phyloP scores from a whole-genome alignment of 2,329 filamentous ascomycete genomes.

The Hysterium pulicare region DNA sequence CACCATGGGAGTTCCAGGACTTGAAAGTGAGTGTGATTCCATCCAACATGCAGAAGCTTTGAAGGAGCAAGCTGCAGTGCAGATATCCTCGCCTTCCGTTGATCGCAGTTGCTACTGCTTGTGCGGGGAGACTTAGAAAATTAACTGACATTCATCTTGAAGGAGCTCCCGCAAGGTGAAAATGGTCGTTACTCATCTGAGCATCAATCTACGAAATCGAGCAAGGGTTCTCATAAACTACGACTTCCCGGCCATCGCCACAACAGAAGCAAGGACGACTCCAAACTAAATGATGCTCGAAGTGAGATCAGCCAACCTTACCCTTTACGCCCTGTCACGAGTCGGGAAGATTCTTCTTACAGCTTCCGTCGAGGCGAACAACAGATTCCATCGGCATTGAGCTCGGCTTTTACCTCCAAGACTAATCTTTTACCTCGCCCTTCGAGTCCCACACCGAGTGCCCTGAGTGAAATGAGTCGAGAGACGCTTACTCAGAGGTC shows the following conservation, averaged over 20 bases:
- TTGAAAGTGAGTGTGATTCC: constrained; percentile 57
- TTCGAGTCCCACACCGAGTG: constrained; percentile 78
- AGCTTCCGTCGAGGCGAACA: constrained; percentile 48
- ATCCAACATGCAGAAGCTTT: background rate
- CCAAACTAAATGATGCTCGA: constrained; percentile 31
- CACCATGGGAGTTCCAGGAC: constrained; percentile 95
- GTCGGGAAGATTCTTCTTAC: constrained; percentile 68
- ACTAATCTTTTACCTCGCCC: constrained; percentile 58
- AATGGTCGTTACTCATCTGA: constrained; percentile 34
- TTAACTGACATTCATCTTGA: constrained; percentile 8
- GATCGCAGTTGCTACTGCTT: background rate
- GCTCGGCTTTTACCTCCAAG: constrained; percentile 50
- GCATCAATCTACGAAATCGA: constrained; percentile 45
- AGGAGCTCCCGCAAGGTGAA: constrained; percentile 29
- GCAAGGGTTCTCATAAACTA: constrained; percentile 57
- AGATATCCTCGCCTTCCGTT: background rate
- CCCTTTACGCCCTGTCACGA: constrained; percentile 66
- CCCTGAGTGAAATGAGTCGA: constrained; percentile 58
- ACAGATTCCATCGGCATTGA: constrained; percentile 47
- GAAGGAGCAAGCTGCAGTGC: background rate
- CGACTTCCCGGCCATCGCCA: constrained; percentile 67
- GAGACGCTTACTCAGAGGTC: constrained; percentile 51
- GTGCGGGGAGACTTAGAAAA: background rate
- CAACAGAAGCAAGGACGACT: constrained; percentile 63
- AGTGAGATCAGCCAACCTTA: constrained; percentile 44